Evolutionary conservation across 75 land plant genomes (phyloP).

Genomic region (Cryptomeria japonica): DNA sequence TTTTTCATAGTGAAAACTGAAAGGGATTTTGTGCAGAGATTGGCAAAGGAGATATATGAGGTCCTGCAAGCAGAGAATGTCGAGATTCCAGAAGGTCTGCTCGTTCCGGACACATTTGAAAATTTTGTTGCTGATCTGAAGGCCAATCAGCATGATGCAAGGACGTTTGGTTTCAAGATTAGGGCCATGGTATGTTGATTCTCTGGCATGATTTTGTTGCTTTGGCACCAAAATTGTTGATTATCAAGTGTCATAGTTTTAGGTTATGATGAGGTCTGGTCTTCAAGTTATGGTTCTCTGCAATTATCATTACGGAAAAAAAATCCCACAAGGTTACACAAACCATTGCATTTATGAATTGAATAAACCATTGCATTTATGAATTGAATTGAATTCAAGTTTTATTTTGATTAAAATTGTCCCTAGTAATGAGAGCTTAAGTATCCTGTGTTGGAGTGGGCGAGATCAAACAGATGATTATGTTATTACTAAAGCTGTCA

Average conservation of each 20-base stretch:
- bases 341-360: background rate
- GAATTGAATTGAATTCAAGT: background rate
- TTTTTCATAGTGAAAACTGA: background rate
- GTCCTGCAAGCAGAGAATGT: constrained; percentile 73
- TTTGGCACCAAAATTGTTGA: background rate
- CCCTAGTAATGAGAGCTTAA: background rate
- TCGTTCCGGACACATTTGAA: constrained; percentile 1
- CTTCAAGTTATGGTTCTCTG: background rate
- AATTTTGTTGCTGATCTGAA: constrained; percentile 10
- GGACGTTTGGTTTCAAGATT: constrained; percentile 7
- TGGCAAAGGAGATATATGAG: constrained; percentile 60
- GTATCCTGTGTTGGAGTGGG: background rate
- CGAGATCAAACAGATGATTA: background rate
- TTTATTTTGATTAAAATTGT: background rate
- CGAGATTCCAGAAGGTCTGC: background rate
- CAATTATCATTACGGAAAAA: background rate
- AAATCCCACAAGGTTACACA: background rate
- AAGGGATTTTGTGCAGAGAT: background rate
- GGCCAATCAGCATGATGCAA: constrained; percentile 4
- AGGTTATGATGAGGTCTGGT: background rate
- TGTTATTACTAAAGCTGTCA: background rate
- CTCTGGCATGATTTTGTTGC: background rate
- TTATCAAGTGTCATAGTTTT: background rate
- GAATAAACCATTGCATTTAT: background rate
- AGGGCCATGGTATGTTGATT: constrained; percentile 12